Evolutionary conservation across 2,329 filamentous ascomycete species (phyloP), one percentile per base, ranked within the genome.

Genomic region (Aspergillus hortae): DNA sequence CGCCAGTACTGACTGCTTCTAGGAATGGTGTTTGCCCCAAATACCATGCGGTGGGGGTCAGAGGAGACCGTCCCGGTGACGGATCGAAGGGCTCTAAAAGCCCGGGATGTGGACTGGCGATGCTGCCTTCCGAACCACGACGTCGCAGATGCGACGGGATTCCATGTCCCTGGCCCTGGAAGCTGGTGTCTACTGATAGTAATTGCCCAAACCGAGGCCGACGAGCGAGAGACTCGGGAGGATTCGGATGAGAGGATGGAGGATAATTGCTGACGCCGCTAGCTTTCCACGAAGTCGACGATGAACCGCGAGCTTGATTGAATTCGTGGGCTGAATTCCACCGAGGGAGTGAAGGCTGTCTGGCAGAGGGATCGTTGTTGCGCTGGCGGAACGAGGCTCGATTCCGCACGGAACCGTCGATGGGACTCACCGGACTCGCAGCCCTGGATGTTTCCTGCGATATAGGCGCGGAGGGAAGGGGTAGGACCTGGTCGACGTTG

Each of bases 131-230:
- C 41, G 88, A 89, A 19, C 85, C 86, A 68, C 86, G 80, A 56
- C 86, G 77, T 54, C 77, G 75, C 46, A 79, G 74, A 46, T 74
- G 63, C 32, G 70, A 68, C 54, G 80, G 75, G 57, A 88, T 87
- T 47, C 85, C 86, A 71, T 83, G 84, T 54, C 63, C 65, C 15
- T 77, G 74, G 45, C 79, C 73, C 17, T 76, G 69, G 23, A 77
- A 65, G 58, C 81, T 77, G 61, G 76, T 77, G 59, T 83, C 78
- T 35, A 83, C 77, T n/a, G 83, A 79, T 25, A 84, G 73, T 59
- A 92, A 80, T 69, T 92, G 89, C 35, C 89, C 89, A 72, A 92
- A 92, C 17, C 92, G 73, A 33, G 89, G 81, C 55, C 79, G 79
- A 49, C 78, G 76, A 44, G 74, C 60, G 56, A 69, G 68, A 30